Conservation (phyloP, 768 basidiomycete genomes). For the Russula abietina region DNA sequence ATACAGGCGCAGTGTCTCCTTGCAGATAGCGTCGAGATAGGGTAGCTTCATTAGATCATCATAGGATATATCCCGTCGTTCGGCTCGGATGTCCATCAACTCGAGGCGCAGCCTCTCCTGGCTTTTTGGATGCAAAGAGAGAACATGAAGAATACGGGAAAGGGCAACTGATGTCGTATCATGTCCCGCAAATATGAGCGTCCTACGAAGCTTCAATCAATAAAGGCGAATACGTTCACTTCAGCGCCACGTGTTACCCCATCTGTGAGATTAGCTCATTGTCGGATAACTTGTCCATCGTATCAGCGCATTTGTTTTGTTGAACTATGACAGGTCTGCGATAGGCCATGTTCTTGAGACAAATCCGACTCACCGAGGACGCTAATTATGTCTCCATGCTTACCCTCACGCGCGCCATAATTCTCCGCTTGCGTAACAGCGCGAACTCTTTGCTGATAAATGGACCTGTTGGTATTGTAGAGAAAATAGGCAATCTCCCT, state of each 20-base stretch:
- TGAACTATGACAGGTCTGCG: slow-evolving; percentile 21
- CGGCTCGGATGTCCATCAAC: slow-evolving; percentile 16
- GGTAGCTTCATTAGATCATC: slow-evolving; percentile 35
- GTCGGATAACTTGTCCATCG: slow-evolving; percentile 27
- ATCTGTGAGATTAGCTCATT: slow-evolving; percentile 30
- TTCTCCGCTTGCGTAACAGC: neutral
- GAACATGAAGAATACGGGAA: slow-evolving; percentile 24
- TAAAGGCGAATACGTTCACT: neutral
- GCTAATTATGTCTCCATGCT: slow-evolving; percentile 20
- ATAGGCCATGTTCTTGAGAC: neutral
- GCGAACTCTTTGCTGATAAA: slow-evolving; percentile 5
- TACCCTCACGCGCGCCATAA: neutral
- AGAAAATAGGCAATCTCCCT: slow-evolving; percentile 27
- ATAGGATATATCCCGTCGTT: slow-evolving; percentile 27
- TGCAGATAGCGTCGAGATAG: slow-evolving; percentile 36
- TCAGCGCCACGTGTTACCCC: slow-evolving; percentile 20
- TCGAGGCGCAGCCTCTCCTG: slow-evolving; percentile 23
- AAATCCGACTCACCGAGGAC: slow-evolving; percentile 8
- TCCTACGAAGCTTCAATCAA: slow-evolving; percentile 12
- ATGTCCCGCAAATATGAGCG: slow-evolving; percentile 25
- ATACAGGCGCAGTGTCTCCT: slow-evolving; percentile 32
- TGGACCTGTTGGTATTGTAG: slow-evolving; percentile 21
- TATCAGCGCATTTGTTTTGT: slow-evolving; percentile 24
- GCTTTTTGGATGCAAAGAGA: slow-evolving; percentile 20
- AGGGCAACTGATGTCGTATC: slow-evolving; percentile 26